A percentile compares a stretch with the other conserved stretches of the same genome.
These are phyloP conservation scores for Colletotrichum scovillei DNA, from an alignment of 2,329 filamentous ascomycete species.

Conservation along the genomic window DNA sequence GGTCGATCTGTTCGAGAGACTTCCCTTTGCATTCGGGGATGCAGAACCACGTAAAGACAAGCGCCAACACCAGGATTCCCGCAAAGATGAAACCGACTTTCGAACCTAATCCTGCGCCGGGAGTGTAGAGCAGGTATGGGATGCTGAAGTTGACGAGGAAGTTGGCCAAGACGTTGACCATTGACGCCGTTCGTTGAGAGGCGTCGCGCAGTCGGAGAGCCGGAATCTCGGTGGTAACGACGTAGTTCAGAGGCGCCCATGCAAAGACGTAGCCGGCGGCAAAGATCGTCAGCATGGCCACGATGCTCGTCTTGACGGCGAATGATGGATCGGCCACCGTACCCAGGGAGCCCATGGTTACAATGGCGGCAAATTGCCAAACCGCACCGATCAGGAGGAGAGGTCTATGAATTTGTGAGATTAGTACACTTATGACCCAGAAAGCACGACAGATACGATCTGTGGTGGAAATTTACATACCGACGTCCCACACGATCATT, in stretches of 20 bases:
- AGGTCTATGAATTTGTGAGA: not conserved
- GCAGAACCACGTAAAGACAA: slow-evolving; percentile 37
- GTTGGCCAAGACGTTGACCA: slow-evolving; percentile 37
- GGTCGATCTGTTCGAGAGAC: slow-evolving; percentile 41
- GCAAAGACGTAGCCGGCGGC: slow-evolving; percentile 45
- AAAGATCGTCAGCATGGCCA: slow-evolving; percentile 48
- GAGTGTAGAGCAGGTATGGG: slow-evolving; percentile 34
- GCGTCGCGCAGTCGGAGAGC: slow-evolving; percentile 28
- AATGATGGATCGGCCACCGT: slow-evolving; percentile 28
- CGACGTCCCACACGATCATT: slow-evolving; percentile 33
- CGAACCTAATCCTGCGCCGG: slow-evolving; percentile 32
- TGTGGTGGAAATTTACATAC: not conserved
- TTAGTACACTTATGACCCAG: not conserved
- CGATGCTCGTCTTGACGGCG: slow-evolving; percentile 42
- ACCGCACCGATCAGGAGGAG: slow-evolving; percentile 16
- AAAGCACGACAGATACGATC: no score
- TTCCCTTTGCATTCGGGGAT: slow-evolving; percentile 40
- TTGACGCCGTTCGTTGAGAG: slow-evolving; percentile 31
- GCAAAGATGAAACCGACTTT: slow-evolving; percentile 39
- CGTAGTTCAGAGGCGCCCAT: slow-evolving; percentile 50
- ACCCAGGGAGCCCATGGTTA: slow-evolving; percentile 36
- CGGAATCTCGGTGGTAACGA: slow-evolving; percentile 49
- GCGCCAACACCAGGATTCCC: slow-evolving; percentile 29
- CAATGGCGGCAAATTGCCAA: slow-evolving; percentile 25
- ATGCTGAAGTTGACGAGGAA: slow-evolving; percentile 39